Evolutionary conservation across 148 eudicot genomes (phyloP).

Genomic region (Heliosperma pusillum): DNA sequence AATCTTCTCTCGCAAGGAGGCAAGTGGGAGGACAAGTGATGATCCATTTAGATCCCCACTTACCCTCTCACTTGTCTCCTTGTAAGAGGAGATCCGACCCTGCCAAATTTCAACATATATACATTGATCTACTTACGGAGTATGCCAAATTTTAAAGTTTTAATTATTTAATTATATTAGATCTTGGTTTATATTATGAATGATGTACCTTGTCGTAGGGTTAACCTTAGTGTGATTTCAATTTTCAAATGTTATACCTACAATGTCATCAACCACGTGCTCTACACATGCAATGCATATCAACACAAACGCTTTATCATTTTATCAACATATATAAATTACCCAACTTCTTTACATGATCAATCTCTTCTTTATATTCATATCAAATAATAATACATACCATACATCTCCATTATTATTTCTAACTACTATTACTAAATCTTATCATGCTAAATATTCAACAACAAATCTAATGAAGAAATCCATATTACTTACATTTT

Average conservation of each 20-base stretch:
- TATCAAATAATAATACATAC: too few relatives aligned
- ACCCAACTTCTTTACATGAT: constrained; percentile 17
- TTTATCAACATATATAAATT: constrained; percentile 14
- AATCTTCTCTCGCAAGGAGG: too few relatives aligned
- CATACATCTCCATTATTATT: background rate
- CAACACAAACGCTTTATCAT: background rate
- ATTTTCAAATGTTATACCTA: background rate
- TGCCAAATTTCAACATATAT: too few relatives aligned
- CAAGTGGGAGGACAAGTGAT: too few relatives aligned
- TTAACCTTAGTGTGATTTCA: background rate
- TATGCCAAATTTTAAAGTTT: too few relatives aligned
- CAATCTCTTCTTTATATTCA: constrained; percentile 7
- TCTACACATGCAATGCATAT: constrained; percentile 21
- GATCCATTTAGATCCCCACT: too few relatives aligned
- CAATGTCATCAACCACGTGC: constrained; percentile 28
- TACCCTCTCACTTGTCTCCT: too few relatives aligned
- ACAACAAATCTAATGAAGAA: constrained; percentile 22
- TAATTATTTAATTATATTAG: too few relatives aligned
- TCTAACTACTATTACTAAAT: background rate
- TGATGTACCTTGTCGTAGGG: background rate
- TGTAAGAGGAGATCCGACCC: too few relatives aligned
- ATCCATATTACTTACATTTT: constrained; percentile 13
- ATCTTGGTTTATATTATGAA: background rate
- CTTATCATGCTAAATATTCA: background rate
- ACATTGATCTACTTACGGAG: too few relatives aligned